phyloP scores from a whole-genome alignment of 75 land plant genomes.

The Cupressus sempervirens region DNA sequence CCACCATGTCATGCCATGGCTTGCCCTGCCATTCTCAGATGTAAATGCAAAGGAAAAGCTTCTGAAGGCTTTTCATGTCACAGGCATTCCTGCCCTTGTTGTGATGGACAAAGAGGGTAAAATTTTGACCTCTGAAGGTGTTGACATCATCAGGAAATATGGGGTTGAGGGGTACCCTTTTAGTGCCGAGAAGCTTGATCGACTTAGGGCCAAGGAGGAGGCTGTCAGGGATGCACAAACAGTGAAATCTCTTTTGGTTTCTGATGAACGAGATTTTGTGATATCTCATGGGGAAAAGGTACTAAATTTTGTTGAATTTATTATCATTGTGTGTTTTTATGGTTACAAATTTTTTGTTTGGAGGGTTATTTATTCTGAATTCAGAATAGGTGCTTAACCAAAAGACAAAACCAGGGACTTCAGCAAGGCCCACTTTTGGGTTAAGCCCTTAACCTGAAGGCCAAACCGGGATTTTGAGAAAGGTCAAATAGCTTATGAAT shows the following conservation, averaged over 20 bases:
- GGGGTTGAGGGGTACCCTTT: conserved; percentile 60
- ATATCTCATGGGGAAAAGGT: conserved; percentile 30
- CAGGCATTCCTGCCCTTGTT: conserved; percentile 37
- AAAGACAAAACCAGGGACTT: not conserved
- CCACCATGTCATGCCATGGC: conserved; percentile 53
- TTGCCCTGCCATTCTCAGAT: conserved; percentile 47
- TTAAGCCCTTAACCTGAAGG: not conserved
- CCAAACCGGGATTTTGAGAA: not conserved
- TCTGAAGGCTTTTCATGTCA: conserved; percentile 37
- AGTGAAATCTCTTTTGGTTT: conserved; percentile 51
- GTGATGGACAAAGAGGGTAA: conserved; percentile 63
- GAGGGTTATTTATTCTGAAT: conserved; percentile 19
- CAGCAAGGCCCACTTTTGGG: not conserved
- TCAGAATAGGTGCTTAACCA: conserved; percentile 8
- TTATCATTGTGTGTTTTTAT: conserved; percentile 3
- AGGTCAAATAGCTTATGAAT: not conserved
- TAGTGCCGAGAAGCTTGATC: conserved; percentile 40
- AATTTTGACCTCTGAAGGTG: conserved; percentile 34
- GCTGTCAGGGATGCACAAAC: conserved; percentile 45
- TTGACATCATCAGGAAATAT: conserved; percentile 34
- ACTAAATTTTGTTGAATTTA: not conserved
- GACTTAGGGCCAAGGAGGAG: conserved; percentile 40
- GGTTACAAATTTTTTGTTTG: conserved; percentile 12
- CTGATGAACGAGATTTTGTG: conserved; percentile 29
- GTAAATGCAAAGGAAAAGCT: conserved; percentile 36